Percentiles rank a stretch among this genome's conserved stretches.
These are phyloP conservation scores for Heterobasidion occidentale DNA, from an alignment of 1,284 basidiomycete species.

Conservation along the genomic window DNA sequence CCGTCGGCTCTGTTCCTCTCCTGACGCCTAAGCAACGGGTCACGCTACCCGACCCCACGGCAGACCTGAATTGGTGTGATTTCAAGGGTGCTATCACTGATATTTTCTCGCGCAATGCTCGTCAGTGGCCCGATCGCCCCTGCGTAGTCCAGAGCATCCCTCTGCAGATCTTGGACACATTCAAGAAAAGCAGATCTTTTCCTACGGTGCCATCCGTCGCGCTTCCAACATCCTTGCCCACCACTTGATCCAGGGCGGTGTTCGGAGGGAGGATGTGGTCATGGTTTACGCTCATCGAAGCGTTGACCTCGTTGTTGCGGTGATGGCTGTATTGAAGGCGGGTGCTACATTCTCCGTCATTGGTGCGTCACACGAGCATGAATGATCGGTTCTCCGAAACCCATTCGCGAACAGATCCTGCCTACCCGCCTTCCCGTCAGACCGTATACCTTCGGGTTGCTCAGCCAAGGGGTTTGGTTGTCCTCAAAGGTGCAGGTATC, in stretches of 20 bases:
- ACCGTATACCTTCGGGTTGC: slow-evolving; percentile 96
- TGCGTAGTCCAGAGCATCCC: slow-evolving; percentile 80
- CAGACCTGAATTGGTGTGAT: slow-evolving; percentile 94
- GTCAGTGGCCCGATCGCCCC: slow-evolving; percentile 65
- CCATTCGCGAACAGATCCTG: slow-evolving; percentile 62
- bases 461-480: slow-evolving; percentile 86
- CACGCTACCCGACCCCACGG: slow-evolving; percentile 79
- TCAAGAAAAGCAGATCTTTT: slow-evolving; percentile 59
- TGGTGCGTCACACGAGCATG: slow-evolving; percentile 40
- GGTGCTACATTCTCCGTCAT: slow-evolving; percentile 98
- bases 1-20: slow-evolving; percentile 75
- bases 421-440: slow-evolving; percentile 92
- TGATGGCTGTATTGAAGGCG: slow-evolving; percentile 95
- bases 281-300: slow-evolving; percentile 99
- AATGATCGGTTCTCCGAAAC: neutral
- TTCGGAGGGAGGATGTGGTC: slow-evolving; percentile 93
- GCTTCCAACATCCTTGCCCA: slow-evolving; percentile 92
- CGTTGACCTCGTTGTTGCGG: slow-evolving; percentile 95
- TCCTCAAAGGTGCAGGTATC: slow-evolving; percentile 86
- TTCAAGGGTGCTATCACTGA: slow-evolving; percentile 96
- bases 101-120: slow-evolving; percentile 83
- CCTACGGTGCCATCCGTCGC: slow-evolving; percentile 77
- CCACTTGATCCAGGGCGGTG: slow-evolving; percentile 78
- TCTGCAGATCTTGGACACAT: slow-evolving; percentile 28
- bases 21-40: slow-evolving; percentile 67